Evolutionary conservation across 176 grass and related monocot species (phyloP).

Genomic region (Musa acuminata): DNA sequence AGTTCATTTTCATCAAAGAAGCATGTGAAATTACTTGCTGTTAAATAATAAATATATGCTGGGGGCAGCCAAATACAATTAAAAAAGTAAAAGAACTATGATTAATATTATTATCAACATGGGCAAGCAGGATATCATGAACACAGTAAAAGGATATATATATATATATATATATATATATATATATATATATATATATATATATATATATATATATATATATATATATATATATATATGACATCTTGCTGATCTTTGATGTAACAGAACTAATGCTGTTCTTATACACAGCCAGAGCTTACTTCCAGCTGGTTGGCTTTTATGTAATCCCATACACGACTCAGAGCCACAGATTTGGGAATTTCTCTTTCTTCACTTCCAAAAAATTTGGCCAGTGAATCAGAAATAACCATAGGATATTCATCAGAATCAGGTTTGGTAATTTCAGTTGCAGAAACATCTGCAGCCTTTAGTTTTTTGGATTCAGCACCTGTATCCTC

Average conservation of each 20-base stretch:
- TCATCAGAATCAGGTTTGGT: conserved; percentile 28
- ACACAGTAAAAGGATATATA: not conserved
- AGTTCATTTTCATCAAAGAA: too few relatives aligned
- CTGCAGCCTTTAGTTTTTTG: conserved; percentile 44
- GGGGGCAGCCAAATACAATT: too few relatives aligned
- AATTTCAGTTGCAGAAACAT: conserved; percentile 25
- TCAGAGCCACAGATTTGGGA: conserved; percentile 47
- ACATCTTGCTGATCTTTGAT: too few relatives aligned
- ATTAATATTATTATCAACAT: not conserved
- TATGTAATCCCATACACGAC: conserved; percentile 72
- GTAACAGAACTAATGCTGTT: not conserved
- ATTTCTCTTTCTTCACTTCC: conserved; percentile 52
- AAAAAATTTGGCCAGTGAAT: conserved; percentile 72
- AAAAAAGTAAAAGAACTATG: not conserved
- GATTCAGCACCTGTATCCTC: conserved; percentile 28
- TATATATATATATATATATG: too few relatives aligned
- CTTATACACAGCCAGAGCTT: conserved; percentile 2
- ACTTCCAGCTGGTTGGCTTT: conserved; percentile 91
- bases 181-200: too few relatives aligned
- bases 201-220: too few relatives aligned
- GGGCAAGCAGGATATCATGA: not conserved
- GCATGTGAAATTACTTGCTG: too few relatives aligned
- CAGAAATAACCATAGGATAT: conserved; percentile 47
- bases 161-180: too few relatives aligned
- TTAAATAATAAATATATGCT: too few relatives aligned